Percentiles rank a stretch among this genome's conserved stretches.
Evolutionary conservation across 495 filamentous ascomycete genomes (phyloP).

Genomic region (Penicillium riverlandense): DNA sequence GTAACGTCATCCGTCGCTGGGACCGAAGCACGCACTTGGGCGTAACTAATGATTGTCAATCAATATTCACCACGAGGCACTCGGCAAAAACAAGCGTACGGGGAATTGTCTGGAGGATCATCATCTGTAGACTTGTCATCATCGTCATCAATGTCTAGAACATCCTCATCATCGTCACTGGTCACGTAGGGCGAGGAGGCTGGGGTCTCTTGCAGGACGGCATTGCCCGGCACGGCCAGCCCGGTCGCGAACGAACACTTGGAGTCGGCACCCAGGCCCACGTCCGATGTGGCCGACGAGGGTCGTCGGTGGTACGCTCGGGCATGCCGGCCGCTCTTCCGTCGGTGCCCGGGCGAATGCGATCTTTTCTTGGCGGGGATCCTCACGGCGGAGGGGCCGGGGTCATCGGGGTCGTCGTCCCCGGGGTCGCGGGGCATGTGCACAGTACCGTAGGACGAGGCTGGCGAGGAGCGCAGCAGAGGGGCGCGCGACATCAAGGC

Average conservation of each 20-base stretch:
- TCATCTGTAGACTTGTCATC: conserved; percentile 13
- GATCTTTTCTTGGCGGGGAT: neutral
- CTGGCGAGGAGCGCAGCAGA: conserved; percentile 52
- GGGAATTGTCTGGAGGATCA: conserved; percentile 27
- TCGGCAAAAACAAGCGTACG: conserved; percentile 3
- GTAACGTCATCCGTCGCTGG: conserved; percentile 62
- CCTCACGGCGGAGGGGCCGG: too few relatives aligned
- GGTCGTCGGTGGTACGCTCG: conserved; percentile 12
- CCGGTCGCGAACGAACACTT: conserved; percentile 25
- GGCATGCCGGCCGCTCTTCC: conserved; percentile 9
- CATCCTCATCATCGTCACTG: conserved; percentile 19
- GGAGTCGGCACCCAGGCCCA: conserved; percentile 22
- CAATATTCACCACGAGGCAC: neutral
- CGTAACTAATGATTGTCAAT: conserved; percentile 25
- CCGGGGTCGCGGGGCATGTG: conserved; percentile 16
- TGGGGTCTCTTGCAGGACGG: conserved; percentile 14
- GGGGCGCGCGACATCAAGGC: conserved; percentile 47
- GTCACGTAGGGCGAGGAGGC: conserved; percentile 12
- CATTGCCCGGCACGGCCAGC: conserved; percentile 16
- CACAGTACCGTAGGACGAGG: conserved; percentile 52
- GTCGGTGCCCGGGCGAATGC: conserved; percentile 9
- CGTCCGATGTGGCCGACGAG: conserved; percentile 18
- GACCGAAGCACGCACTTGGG: conserved; percentile 73
- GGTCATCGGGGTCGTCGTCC: neutral
- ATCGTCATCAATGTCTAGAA: conserved; percentile 17